Conservation (phyloP, 2,329 filamentous ascomycete species). For the Uncinocarpus reesii region DNA sequence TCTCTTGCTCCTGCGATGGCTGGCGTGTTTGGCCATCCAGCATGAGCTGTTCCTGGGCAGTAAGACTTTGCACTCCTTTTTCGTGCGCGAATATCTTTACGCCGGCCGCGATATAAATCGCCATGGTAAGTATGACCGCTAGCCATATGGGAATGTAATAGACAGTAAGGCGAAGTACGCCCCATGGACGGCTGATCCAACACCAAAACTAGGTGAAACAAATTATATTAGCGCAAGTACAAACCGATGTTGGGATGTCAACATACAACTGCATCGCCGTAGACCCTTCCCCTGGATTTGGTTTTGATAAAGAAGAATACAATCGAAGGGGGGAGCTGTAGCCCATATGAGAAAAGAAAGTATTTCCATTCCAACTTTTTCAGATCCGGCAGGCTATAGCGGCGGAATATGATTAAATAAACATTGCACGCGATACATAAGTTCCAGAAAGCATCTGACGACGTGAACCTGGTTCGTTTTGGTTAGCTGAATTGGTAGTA, state of each 20-base stretch:
- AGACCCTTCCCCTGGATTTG: constrained; percentile 48
- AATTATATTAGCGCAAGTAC: background rate
- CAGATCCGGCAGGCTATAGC: constrained; percentile 56
- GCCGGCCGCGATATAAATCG: constrained; percentile 35
- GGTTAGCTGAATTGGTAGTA: too few species aligned
- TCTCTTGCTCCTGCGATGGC: background rate
- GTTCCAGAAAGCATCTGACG: constrained; percentile 65
- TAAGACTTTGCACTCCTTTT: constrained; percentile 2
- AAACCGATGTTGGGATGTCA: background rate
- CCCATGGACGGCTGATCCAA: constrained; percentile 59
- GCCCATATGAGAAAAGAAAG: constrained; percentile 57
- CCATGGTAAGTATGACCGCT: constrained; percentile 31
- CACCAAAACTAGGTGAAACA: constrained; percentile 57
- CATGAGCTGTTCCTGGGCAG: background rate
- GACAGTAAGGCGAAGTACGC: constrained; percentile 59
- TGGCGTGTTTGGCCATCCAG: background rate
- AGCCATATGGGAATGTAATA: constrained; percentile 53
- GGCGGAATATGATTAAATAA: constrained; percentile 67
- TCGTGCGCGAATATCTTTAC: constrained; percentile 41
- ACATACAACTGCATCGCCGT: constrained; percentile 57
- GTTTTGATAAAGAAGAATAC: constrained; percentile 55
- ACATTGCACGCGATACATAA: constrained; percentile 77
- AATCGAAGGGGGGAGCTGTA: constrained; percentile 60
- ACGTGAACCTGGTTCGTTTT: constrained; percentile 54
- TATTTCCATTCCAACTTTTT: constrained; percentile 62